Conservation (phyloP, 768 basidiomycete genomes). For the Cystofilobasidium bisporidii region DNA sequence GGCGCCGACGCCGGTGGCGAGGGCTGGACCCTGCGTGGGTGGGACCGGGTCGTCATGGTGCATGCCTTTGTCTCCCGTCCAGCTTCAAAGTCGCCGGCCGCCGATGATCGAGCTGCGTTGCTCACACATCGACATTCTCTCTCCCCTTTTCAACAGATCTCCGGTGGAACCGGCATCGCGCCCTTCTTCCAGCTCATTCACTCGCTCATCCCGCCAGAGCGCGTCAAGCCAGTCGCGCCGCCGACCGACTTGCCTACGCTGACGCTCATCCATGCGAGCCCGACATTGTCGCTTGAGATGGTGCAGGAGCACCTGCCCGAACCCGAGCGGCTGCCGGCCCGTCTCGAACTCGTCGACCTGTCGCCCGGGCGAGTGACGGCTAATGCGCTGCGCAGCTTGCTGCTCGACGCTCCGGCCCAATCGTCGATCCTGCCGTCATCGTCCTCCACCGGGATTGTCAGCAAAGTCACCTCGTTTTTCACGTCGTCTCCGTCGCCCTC, state of each 20-base stretch:
- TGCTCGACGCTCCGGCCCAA: neutral
- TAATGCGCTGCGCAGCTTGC: conserved; percentile 4
- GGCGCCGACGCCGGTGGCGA: conserved; percentile 9
- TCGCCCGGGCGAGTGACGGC: conserved; percentile 14
- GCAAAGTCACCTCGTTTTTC: neutral
- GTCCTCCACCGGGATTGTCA: neutral
- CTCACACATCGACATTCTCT: too few species aligned
- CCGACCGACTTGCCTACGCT: conserved; percentile 20
- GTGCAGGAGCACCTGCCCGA: conserved; percentile 24
- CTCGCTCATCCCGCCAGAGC: conserved; percentile 15
- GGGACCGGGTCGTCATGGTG: conserved; percentile 27
- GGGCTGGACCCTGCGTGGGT: conserved; percentile 24
- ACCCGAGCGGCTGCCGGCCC: conserved; percentile 18
- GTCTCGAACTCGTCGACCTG: conserved; percentile 26
- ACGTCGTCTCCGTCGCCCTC: neutral
- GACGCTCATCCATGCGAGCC: conserved; percentile 27
- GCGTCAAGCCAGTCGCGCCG: conserved; percentile 2
- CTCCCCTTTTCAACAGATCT: too few species aligned
- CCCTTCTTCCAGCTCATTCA: conserved; percentile 27
- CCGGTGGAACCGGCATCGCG: conserved; percentile 25
- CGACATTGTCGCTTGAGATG: conserved; percentile 9
- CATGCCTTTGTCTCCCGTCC: too few species aligned
- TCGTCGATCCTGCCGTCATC: neutral
- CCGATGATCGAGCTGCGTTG: too few species aligned
- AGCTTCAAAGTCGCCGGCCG: too few species aligned